Evolutionary conservation across 2,329 filamentous ascomycete genomes (phyloP).

Genomic region (Aureobasidium lini): DNA sequence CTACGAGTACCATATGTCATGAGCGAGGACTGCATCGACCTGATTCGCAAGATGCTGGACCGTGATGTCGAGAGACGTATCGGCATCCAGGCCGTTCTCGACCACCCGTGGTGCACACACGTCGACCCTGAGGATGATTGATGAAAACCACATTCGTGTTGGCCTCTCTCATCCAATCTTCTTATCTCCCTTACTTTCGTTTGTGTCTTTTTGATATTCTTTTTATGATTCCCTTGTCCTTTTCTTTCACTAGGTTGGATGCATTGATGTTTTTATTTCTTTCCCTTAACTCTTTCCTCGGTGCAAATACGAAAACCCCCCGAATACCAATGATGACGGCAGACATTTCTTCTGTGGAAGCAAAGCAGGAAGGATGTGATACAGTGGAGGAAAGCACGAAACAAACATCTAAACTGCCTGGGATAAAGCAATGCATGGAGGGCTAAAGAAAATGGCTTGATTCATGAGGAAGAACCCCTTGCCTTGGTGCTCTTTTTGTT

Average conservation of each 20-base stretch:
- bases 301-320: background rate
- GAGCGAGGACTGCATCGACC: constrained; percentile 85
- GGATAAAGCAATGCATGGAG: background rate
- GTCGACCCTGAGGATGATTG: constrained; percentile 13
- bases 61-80: constrained; percentile 76
- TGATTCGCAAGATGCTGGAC: constrained; percentile 87
- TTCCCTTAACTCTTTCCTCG: background rate
- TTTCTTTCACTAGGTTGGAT: background rate
- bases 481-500: background rate
- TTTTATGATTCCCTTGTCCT: background rate
- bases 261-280: background rate
- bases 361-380: background rate
- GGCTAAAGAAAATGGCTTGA: background rate
- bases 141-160: background rate
- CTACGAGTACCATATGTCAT: constrained; percentile 81
- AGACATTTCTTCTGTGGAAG: background rate
- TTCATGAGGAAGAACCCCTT: background rate
- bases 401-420: background rate
- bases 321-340: background rate
- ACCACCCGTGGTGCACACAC: constrained; percentile 70
- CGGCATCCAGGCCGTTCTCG: constrained; percentile 79
- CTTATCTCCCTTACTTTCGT: background rate
- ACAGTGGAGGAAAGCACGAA: background rate
- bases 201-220: background rate
- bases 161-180: background rate